A percentile compares a stretch with the other conserved stretches of the same genome.
Conservation (phyloP, 2,329 filamentous ascomycete genomes). For the Thermothelomyces thermophilus region DNA sequence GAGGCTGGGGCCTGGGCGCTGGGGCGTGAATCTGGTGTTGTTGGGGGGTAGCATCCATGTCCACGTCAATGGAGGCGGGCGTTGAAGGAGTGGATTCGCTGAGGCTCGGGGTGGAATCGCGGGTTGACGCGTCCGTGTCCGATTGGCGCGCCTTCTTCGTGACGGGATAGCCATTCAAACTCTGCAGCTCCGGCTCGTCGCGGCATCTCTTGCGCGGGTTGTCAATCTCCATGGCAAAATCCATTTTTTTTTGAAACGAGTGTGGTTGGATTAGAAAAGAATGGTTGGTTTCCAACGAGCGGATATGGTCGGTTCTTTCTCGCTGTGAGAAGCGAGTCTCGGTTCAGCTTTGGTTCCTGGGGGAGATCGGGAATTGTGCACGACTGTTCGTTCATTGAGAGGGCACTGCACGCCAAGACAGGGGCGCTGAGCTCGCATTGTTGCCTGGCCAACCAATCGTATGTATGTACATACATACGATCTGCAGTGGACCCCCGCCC, state of each 20-base stretch:
- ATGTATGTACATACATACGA: no score
- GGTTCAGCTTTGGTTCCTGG: background rate
- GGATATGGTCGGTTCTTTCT: background rate
- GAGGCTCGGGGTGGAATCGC: slow-evolving; percentile 2
- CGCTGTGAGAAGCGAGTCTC: background rate
- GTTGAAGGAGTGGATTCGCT: slow-evolving; percentile 6
- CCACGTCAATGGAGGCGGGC: slow-evolving; percentile 4
- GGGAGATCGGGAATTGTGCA: background rate
- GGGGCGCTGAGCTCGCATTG: background rate
- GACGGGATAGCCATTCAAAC: background rate
- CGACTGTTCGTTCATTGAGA: background rate
- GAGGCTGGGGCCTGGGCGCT: background rate
- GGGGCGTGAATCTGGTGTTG: background rate
- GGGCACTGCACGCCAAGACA: background rate
- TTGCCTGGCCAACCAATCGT: background rate
- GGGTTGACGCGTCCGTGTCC: background rate
- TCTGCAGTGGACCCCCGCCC: no score
- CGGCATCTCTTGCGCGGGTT: slow-evolving; percentile 6
- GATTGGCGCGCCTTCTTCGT: slow-evolving; percentile 6
- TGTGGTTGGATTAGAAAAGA: slow-evolving; percentile 1
- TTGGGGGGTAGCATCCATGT: slow-evolving; percentile 4
- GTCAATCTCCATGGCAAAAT: slow-evolving; percentile 6
- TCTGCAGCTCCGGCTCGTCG: background rate
- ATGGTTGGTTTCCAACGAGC: background rate
- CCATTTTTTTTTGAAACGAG: background rate